Conservation (phyloP, 2,329 filamentous ascomycete species). For the Fonsecaea nubica region DNA sequence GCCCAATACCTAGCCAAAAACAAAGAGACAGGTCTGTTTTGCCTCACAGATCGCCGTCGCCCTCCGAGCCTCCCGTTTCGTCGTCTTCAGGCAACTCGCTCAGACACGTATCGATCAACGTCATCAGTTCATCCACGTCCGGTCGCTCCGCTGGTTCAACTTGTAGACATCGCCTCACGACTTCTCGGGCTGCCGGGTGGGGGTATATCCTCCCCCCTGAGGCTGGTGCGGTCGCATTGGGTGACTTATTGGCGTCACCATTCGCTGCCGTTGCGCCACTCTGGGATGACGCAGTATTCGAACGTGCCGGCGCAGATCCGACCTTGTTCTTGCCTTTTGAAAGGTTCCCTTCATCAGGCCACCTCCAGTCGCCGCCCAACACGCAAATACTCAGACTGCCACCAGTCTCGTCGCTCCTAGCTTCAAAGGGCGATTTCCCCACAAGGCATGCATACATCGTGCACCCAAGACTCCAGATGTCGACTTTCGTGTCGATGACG, state of each 20-base stretch:
- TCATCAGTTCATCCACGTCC: constrained; percentile 82
- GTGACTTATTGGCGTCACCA: constrained; percentile 41
- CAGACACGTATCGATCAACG: constrained; percentile 76
- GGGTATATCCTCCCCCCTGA: constrained; percentile 61
- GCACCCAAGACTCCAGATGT: constrained; percentile 97
- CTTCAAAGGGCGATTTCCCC: constrained; percentile 96
- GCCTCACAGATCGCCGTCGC: constrained; percentile 18
- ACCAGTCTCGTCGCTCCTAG: constrained; percentile 92
- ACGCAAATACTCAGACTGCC: constrained; percentile 92
- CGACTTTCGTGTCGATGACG: constrained; percentile 92
- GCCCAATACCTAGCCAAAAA: too few relatives aligned
- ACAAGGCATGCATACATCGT: constrained; percentile 97
- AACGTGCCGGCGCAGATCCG: constrained; percentile 26
- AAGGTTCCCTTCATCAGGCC: constrained; percentile 81
- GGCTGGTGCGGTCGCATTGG: constrained; percentile 39
- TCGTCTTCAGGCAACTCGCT: constrained; percentile 35
- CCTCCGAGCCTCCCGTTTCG: constrained; percentile 23
- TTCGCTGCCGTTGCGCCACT: constrained; percentile 36
- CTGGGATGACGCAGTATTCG: constrained; percentile 30
- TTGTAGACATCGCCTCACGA: constrained; percentile 83
- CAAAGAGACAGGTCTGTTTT: not conserved
- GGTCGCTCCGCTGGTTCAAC: constrained; percentile 89
- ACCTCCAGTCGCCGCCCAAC: constrained; percentile 92
- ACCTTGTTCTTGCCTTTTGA: constrained; percentile 64
- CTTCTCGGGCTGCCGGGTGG: constrained; percentile 81